Base-by-base conservation (phyloP, 2,329 filamentous ascomycete species). In the Lojkania enalia region DNA sequence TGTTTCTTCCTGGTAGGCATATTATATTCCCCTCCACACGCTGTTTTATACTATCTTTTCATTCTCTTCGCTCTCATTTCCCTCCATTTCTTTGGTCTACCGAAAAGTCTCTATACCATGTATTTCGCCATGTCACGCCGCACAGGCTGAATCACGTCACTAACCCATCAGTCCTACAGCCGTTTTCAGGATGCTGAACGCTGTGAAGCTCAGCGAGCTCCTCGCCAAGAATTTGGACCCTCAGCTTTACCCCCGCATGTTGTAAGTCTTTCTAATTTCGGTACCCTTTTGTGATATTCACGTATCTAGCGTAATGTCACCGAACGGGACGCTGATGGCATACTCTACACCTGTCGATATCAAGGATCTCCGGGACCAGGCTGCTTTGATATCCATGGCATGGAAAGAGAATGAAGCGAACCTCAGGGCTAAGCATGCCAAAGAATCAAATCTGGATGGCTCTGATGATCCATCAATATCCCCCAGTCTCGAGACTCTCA, bases 251-350 rank as follows among this genome's bases (percentile, higher is more conserved):
- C 69, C 70, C 21, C 67, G 67, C 31, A 72, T 71, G 64, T 73
- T 70, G 63, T 69, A 58, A 60, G 66, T 63, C 18, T 2, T 13
- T 32, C 33, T 30, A 9, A 7, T n/a, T 19, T 15, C 9, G 12
- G 5, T 5, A 21, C 16, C 30, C 11, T 5, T 9, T 12, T 6
- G 30, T 7, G 9, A 20, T 37, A 29, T 48, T 54, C 46, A 57
- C 48, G 30, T 54, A 36, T 35, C 12, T 42, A 74, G 72, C 49
- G 60, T 77, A 42, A 78, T 77, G 71, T 77, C 75, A 20, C 73
- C 74, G 16, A 77, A 77, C 53, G 76, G 75, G 49, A 77, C 74
- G 2, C 59, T 78, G 15, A 64, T 78, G 39, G 74, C 76, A 32
- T 76, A 77, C 57, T 76, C 70, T 14, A 71, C 71, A 16, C 74